Conservation (phyloP, 1,139 yeast genomes). For the Hyphopichia fennica region DNA sequence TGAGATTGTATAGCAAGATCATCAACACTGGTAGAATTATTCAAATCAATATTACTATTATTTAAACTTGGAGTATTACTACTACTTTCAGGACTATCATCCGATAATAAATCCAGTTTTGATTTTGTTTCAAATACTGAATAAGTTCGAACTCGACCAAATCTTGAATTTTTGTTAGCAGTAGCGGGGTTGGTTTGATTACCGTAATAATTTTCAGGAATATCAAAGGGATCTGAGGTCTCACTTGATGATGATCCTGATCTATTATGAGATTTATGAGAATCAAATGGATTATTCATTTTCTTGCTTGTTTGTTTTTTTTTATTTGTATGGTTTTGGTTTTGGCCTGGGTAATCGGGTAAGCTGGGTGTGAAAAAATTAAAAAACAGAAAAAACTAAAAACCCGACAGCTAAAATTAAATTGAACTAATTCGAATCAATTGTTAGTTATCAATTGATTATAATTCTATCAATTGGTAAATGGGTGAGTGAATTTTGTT, state of each 20-base stretch:
- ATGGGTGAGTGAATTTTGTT: too few relatives aligned
- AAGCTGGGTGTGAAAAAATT: too few relatives aligned
- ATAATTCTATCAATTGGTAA: too few relatives aligned
- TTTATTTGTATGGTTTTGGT: too few relatives aligned
- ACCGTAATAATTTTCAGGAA: conserved; percentile 72
- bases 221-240: conserved; percentile 64
- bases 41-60: neutral
- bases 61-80: neutral
- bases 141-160: conserved; percentile 52
- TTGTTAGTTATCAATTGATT: too few relatives aligned
- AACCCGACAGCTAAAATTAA: too few relatives aligned
- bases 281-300: neutral
- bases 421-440: too few relatives aligned
- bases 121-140: conserved; percentile 40
- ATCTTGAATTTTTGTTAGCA: conserved; percentile 31
- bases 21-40: conserved; percentile 5
- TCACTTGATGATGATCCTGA: conserved; percentile 39
- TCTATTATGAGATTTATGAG: conserved; percentile 26
- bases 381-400: too few relatives aligned
- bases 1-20: conserved; percentile 6
- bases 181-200: conserved; percentile 58
- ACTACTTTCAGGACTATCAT: neutral
- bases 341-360: too few relatives aligned
- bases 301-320: too few relatives aligned
- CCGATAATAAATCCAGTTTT: conserved; percentile 9